Evolutionary conservation across 257 asterid species (phyloP).

Genomic region (Solanum chiquidenum): DNA sequence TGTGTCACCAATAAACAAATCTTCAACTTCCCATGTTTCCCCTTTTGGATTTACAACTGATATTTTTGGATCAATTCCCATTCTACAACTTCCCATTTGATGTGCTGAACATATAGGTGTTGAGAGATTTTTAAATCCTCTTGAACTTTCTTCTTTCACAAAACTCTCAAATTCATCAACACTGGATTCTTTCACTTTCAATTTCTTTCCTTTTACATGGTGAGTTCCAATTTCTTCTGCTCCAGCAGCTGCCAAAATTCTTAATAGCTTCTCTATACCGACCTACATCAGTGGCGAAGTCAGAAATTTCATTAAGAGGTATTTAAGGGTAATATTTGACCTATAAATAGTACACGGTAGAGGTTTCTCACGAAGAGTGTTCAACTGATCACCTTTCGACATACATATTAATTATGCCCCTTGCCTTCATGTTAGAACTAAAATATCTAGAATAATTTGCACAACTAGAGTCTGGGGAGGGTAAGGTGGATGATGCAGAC

Average conservation of each 20-base stretch:
- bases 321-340: neutral
- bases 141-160: constrained; percentile 46
- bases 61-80: constrained; percentile 53
- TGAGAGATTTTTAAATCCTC: constrained; percentile 32
- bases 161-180: constrained; percentile 42
- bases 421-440: neutral
- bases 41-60: constrained; percentile 55
- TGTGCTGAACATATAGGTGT: constrained; percentile 70
- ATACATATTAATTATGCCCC: neutral
- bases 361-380: neutral
- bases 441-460: neutral
- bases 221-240: constrained; percentile 90
- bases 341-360: neutral
- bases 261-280: constrained; percentile 51
- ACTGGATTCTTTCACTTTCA: constrained; percentile 42
- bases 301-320: neutral
- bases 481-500: neutral
- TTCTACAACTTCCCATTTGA: constrained; percentile 91
- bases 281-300: neutral
- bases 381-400: neutral
- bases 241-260: constrained; percentile 68
- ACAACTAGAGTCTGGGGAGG: neutral
- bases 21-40: constrained; percentile 74
- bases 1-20: constrained; percentile 63
- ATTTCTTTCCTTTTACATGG: constrained; percentile 28